Conservation (phyloP, 176 grass and related monocot genomes). For the Dactylis glomerata region DNA sequence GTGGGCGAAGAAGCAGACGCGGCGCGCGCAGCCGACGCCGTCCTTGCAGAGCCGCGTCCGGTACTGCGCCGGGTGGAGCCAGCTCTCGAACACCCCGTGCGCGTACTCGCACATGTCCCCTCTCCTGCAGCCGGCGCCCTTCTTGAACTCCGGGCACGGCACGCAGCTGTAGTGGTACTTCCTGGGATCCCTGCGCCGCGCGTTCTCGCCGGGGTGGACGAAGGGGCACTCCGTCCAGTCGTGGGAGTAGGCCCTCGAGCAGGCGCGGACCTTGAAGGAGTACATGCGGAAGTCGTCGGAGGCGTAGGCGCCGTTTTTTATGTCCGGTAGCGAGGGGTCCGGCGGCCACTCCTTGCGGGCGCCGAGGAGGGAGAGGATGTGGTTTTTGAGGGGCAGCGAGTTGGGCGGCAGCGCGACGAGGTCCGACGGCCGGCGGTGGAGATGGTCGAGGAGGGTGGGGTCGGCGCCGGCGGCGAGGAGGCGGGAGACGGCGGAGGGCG, state of each 20-base stretch:
- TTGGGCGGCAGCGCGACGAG: slow-evolving; percentile 33
- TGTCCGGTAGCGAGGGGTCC: slow-evolving; percentile 72
- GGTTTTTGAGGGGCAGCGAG: slow-evolving; percentile 34
- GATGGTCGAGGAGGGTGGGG: slow-evolving; percentile 38
- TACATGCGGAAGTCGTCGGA: slow-evolving; percentile 86
- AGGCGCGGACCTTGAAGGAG: slow-evolving; percentile 77
- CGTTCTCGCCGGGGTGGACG: slow-evolving; percentile 87
- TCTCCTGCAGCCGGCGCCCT: slow-evolving; percentile 49
- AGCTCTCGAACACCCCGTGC: slow-evolving; percentile 88
- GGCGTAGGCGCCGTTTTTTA: slow-evolving; percentile 76
- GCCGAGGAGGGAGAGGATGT: slow-evolving; percentile 46
- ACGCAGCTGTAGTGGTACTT: slow-evolving; percentile 88
- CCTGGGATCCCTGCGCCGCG: slow-evolving; percentile 67
- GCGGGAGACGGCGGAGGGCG: slow-evolving; percentile 32
- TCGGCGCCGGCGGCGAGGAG: slow-evolving; percentile 61
- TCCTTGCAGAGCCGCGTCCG: slow-evolving; percentile 74
- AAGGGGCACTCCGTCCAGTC: slow-evolving; percentile 91
- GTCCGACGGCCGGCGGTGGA: slow-evolving; percentile 52
- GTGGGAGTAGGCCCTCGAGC: slow-evolving; percentile 77
- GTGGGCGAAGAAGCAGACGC: slow-evolving; percentile 87
- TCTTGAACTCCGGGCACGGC: slow-evolving; percentile 78
- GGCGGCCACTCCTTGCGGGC: slow-evolving; percentile 72
- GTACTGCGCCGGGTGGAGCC: slow-evolving; percentile 90
- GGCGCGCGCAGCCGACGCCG: slow-evolving; percentile 50
- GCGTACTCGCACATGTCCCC: slow-evolving; percentile 84